These are phyloP conservation scores for Triadica sebifera DNA, from an alignment of 345 rosid species.

Conservation along the genomic window DNA sequence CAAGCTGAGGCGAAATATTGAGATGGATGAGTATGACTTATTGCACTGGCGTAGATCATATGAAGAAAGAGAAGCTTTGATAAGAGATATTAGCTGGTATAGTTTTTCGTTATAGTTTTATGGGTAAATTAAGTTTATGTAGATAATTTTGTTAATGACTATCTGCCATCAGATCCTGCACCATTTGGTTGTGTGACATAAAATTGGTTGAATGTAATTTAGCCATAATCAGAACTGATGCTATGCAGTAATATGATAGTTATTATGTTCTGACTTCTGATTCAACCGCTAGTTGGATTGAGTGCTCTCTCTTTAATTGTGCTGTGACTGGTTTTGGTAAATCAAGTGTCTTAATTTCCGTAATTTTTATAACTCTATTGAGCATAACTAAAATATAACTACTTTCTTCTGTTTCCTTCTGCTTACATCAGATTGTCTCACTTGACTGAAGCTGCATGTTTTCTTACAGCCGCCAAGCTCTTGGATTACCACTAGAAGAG, in stretches of 20 bases:
- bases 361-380: not conserved
- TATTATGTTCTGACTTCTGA: too few species aligned
- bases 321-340: not conserved
- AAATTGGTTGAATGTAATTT: not conserved
- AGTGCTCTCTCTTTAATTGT: not conserved
- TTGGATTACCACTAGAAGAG: conserved; percentile 89
- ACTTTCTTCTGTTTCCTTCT: not conserved
- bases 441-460: not conserved
- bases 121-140: not conserved
- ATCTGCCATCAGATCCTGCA: not conserved
- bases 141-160: not conserved
- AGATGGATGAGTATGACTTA: conserved; percentile 91
- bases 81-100: conserved; percentile 94
- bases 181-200: not conserved
- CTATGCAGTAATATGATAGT: too few species aligned
- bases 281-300: not conserved
- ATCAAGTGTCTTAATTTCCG: not conserved
- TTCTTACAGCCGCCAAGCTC: conserved; percentile 66
- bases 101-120: not conserved
- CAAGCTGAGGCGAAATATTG: conserved; percentile 68
- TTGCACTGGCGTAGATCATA: conserved; percentile 87
- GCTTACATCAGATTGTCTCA: not conserved
- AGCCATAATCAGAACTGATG: not conserved
- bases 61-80: conserved; percentile 93
- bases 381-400: not conserved